Base-by-base conservation (phyloP, 495 filamentous ascomycete species). In the Patellaria atrata region DNA sequence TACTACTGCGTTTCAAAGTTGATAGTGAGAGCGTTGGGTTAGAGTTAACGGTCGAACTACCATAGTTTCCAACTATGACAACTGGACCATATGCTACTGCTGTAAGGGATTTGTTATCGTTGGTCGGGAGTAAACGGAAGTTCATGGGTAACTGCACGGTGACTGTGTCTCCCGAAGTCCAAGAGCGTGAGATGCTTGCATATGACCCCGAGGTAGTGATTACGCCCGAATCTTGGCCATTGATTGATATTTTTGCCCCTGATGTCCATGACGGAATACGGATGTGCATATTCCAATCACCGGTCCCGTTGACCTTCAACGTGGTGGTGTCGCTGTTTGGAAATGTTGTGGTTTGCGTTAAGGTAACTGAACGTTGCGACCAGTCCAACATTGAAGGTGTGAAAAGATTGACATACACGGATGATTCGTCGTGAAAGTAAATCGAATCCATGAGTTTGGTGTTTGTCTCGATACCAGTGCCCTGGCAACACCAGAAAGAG, bases 361-460 rank as follows among this genome's bases (percentile, higher is more conserved):
- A 24, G 13, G 33, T 50, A 4, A 54, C 40, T 11, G 32, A 24
- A 1, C 41, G 42, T 18, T 41, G 33, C 1, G 30, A 31, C 56
- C 56, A 60, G n/a, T 27, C 48, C 22, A 60, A 42, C 19, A 45
- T 41, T 1, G 55, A 56, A 2, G 53, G 49, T 1, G 50, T 51
- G 33, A 55, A 60, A 0, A 60, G 42, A 33, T 60, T 58, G 19
- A 60, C 53, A 17, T 43, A 60, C 9, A 60, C 35, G 7, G 47
- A 31, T 14, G 47, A 49, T 3, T 22, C 38, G 35, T 57, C 52
- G 22, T 47, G 43, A 4, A 46, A 36, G 42, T 57, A 57, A 9
- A 57, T 44, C 5, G 52, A 51, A 28, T 55, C 54, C 37, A 44
- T 44, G 25, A 51, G 44, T 33, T 53, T 55, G 5, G 54, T 57